These are phyloP conservation scores for Fusarium proliferatum DNA, from an alignment of 2,329 filamentous ascomycete genomes.

Conservation along the genomic window DNA sequence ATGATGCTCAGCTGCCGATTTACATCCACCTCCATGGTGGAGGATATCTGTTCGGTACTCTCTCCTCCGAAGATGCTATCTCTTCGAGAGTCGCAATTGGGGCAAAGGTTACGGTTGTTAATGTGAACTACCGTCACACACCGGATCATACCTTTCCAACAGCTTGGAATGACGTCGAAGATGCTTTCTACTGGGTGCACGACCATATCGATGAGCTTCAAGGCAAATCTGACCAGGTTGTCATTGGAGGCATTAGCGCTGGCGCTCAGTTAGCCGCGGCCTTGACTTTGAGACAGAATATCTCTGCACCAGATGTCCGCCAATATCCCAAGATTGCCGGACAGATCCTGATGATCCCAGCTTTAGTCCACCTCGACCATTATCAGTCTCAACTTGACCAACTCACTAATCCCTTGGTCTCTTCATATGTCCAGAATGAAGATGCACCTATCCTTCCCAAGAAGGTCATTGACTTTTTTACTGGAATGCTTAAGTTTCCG, in stretches of 20 bases:
- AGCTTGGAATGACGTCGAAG: slow-evolving; percentile 64
- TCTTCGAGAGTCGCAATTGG: slow-evolving; percentile 61
- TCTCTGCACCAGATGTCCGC: slow-evolving; percentile 31
- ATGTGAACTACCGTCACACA: slow-evolving; percentile 70
- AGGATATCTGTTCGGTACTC: slow-evolving; percentile 65
- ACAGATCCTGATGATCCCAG: slow-evolving; percentile 63
- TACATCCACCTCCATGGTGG: slow-evolving; percentile 66
- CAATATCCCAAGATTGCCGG: slow-evolving; percentile 53
- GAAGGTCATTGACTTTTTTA: slow-evolving; percentile 38
- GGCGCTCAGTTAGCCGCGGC: slow-evolving; percentile 56
- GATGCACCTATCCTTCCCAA: slow-evolving; percentile 62
- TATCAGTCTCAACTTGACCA: slow-evolving; percentile 46
- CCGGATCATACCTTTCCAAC: slow-evolving; percentile 64
- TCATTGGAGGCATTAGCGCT: slow-evolving; percentile 62
- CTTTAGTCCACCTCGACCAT: slow-evolving; percentile 45
- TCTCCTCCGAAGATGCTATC: slow-evolving; percentile 63
- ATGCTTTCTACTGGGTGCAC: slow-evolving; percentile 65
- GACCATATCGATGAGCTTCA: slow-evolving; percentile 19
- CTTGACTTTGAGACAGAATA: slow-evolving; percentile 53
- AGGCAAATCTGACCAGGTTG: slow-evolving; percentile 41
- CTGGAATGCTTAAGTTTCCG: slow-evolving; percentile 43
- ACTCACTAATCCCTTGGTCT: slow-evolving; percentile 51
- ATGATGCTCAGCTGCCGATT: slow-evolving; percentile 57
- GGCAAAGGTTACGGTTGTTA: slow-evolving; percentile 58
- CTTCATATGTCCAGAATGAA: slow-evolving; percentile 57